phyloP scores from a whole-genome alignment of 495 filamentous ascomycete species.

The Hypoxylon trugodes region DNA sequence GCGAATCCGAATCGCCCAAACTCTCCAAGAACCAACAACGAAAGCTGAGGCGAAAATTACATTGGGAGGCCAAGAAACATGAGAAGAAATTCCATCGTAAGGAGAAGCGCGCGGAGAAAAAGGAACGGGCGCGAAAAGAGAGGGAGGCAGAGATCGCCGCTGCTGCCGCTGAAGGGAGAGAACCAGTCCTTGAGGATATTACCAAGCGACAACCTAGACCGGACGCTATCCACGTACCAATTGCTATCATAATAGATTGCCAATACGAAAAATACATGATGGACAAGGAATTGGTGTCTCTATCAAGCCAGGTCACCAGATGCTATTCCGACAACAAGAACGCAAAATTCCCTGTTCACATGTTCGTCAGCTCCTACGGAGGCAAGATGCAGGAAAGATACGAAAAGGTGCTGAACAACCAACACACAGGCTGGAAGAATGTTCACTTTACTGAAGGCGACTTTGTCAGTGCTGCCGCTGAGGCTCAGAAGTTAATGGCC shows the following conservation, averaged over 20 bases:
- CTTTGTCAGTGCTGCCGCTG: constrained; percentile 68
- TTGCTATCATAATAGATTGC: constrained; percentile 88
- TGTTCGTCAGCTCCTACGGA: constrained; percentile 78
- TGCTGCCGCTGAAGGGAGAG: constrained; percentile 52
- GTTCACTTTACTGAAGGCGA: constrained; percentile 74
- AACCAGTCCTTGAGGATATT: constrained; percentile 40
- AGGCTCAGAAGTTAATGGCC: constrained; percentile 68
- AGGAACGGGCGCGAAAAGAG: constrained; percentile 62
- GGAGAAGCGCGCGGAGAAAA: constrained; percentile 72
- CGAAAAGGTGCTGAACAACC: constrained; percentile 72
- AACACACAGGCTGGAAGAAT: constrained; percentile 80
- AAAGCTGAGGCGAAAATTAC: constrained; percentile 69
- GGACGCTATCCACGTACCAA: constrained; percentile 64
- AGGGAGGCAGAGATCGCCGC: constrained; percentile 50
- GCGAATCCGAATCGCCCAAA: constrained; percentile 35
- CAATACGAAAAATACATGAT: constrained; percentile 90
- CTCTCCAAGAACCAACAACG: constrained; percentile 86
- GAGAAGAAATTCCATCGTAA: constrained; percentile 75
- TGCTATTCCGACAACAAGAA: constrained; percentile 86
- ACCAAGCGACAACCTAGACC: constrained; percentile 45
- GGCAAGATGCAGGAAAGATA: constrained; percentile 80
- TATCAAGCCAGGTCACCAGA: constrained; percentile 82
- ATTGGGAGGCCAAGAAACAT: constrained; percentile 74
- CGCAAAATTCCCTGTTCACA: constrained; percentile 68
- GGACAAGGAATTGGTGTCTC: constrained; percentile 80